Percentiles rank a stretch among this genome's conserved stretches.
These are phyloP conservation scores for Arthrocladium fulminans DNA, from an alignment of 2,329 filamentous ascomycete species.

Conservation along the genomic window DNA sequence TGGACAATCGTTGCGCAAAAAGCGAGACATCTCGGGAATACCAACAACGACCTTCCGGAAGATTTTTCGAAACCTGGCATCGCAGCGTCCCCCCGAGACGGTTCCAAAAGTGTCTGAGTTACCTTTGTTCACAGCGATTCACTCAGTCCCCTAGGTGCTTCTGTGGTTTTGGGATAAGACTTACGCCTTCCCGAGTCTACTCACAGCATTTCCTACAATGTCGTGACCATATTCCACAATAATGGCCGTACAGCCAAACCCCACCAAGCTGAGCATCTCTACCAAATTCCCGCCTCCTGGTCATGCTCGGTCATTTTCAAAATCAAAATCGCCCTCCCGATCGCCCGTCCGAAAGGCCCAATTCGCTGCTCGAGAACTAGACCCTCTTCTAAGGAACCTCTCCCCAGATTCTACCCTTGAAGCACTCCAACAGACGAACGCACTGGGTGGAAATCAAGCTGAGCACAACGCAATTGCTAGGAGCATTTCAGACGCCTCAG, in stretches of 20 bases:
- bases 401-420: conserved; percentile 47
- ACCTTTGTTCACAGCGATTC: not conserved
- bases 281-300: conserved; percentile 15
- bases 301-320: conserved; percentile 18
- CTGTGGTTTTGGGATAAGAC: not conserved
- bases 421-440: conserved; percentile 39
- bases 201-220: not conserved
- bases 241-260: conserved; percentile 15
- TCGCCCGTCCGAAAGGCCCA: conserved; percentile 31
- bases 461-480: conserved; percentile 34
- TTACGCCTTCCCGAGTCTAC: not conserved
- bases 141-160: not conserved
- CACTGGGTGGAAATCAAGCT: conserved; percentile 31
- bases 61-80: not conserved
- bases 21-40: not conserved
- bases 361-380: conserved; percentile 32
- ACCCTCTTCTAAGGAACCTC: conserved; percentile 44
- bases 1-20: not conserved
- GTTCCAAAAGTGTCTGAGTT: not conserved
- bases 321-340: conserved; percentile 30
- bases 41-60: too few relatives aligned
- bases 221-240: conserved; percentile 11
- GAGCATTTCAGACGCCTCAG: conserved; percentile 48
- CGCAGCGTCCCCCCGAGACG: not conserved
- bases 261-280: conserved; percentile 11